Conservation (phyloP, 1,284 basidiomycete species). For the Puccinia horiana region DNA sequence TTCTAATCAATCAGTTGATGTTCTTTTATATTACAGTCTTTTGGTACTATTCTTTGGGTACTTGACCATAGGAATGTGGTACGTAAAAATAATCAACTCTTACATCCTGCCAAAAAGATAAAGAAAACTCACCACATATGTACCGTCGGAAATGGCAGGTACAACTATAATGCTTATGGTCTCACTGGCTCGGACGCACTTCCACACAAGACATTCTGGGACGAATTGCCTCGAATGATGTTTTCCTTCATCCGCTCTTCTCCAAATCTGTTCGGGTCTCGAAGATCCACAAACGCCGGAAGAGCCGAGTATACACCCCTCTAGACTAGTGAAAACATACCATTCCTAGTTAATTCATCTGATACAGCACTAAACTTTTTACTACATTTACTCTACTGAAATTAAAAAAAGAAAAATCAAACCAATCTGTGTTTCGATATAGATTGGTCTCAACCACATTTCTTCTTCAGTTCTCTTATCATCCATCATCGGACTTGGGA, state of each 20-base stretch:
- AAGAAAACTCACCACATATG: not conserved
- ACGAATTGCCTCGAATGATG: not conserved
- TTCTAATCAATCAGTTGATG: not conserved
- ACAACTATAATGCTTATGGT: conserved; percentile 8
- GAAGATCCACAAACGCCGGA: not conserved
- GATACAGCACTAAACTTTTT: too few relatives aligned
- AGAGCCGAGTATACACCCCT: not conserved
- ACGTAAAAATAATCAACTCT: too few relatives aligned
- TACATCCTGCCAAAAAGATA: not conserved
- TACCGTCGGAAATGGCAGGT: not conserved
- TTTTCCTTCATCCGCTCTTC: not conserved
- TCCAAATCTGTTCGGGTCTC: not conserved
- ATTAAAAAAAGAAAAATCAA: too few relatives aligned
- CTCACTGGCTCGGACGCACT: not conserved
- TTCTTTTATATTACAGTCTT: not conserved
- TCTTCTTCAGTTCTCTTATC: too few relatives aligned
- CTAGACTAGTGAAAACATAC: not conserved
- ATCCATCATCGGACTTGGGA: too few relatives aligned
- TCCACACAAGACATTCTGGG: conserved; percentile 10
- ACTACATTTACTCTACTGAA: too few relatives aligned
- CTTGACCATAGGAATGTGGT: not conserved
- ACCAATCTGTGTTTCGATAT: too few relatives aligned
- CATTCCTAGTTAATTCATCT: not conserved
- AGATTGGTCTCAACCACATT: too few relatives aligned
- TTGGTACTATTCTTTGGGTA: not conserved